These are phyloP conservation scores for Lyophyllum atratum DNA, from an alignment of 768 basidiomycete species.

Conservation along the genomic window DNA sequence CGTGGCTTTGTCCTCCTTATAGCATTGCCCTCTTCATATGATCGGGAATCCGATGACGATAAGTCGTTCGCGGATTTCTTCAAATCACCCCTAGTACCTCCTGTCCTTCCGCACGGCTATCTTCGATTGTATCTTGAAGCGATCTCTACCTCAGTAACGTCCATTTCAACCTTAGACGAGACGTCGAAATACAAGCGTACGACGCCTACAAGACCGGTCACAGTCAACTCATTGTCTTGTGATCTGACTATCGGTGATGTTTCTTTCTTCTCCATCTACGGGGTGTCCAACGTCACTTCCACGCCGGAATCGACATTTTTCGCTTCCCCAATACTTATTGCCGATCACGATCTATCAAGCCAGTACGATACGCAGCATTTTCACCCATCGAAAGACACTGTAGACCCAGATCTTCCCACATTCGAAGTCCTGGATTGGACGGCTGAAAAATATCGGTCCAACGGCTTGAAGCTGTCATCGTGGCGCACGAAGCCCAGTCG, in stretches of 20 bases:
- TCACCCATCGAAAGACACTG: slow-evolving; percentile 36
- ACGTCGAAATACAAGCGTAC: background rate
- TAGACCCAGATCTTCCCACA: slow-evolving; percentile 42
- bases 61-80: slow-evolving; percentile 44
- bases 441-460: slow-evolving; percentile 33
- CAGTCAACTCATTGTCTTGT: background rate
- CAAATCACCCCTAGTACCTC: slow-evolving; percentile 60
- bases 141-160: slow-evolving; percentile 28
- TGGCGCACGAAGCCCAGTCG: slow-evolving; percentile 57
- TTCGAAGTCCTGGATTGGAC: slow-evolving; percentile 72
- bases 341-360: slow-evolving; percentile 63
- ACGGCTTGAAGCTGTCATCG: slow-evolving; percentile 55
- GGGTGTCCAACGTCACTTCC: background rate
- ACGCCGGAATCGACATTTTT: slow-evolving; percentile 20
- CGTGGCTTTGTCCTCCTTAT: slow-evolving; percentile 51
- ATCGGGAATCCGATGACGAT: slow-evolving; percentile 11
- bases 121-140: slow-evolving; percentile 54
- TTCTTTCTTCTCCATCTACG: slow-evolving; percentile 56
- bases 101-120: slow-evolving; percentile 48
- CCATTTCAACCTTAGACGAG: slow-evolving; percentile 16
- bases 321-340: slow-evolving; percentile 71
- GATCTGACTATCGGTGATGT: slow-evolving; percentile 39
- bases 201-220: background rate
- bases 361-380: slow-evolving; percentile 53
- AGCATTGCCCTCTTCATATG: slow-evolving; percentile 36